Base-by-base conservation (phyloP, 441 rosid species). In the Pelargonium cotyledonis region DNA sequence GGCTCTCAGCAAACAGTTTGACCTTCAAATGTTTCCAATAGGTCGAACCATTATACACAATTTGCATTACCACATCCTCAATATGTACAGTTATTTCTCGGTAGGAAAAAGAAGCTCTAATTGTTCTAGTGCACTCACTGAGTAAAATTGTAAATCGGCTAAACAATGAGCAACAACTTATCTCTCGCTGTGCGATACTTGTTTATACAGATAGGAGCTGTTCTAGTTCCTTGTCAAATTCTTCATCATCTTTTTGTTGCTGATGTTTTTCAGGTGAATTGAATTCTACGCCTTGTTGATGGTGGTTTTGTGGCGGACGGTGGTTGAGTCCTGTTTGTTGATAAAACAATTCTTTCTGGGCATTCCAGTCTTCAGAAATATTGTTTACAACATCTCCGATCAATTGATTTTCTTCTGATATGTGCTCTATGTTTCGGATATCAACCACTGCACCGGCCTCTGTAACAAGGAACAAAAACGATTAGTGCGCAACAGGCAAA, bases 401-500 rank as follows among this genome's bases (percentile, higher is more conserved):
- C 58, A 67, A 64, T 69, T 80, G 82, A 73, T 76, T 77, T 44
- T 78, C 85, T 63, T 79, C 81, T 14, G 84, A 43, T 82, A 90
- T 82, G 72, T 88, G 91, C 72, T 73, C 76, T 71, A 90, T 76
- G 73, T 86, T 77, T 65, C 78, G 78, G 21, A 84, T 72, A 65
- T 83, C 84, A 69, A 84, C 83, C 72, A 75, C 78, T 67, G 73
- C 44, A 55, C 82, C 68, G 19, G 86, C 88, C 74, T 72, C 91
- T 88, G 58, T 63, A 72, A 63, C 29, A 75, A 53, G 38, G 68
- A 77, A 77, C 16, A 58, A 15, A 67, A 49, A 44, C 19, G 10
- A 38, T 19, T 35, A 44, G n/a, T 46, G 53, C 53, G 11, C n/a
- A 14, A 46, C 4, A 46, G 53, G 53, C 38, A 31, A 31, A 31